A percentile compares a stretch with the other conserved stretches of the same genome.
These are phyloP conservation scores for Nicotiana rustica DNA, from an alignment of 305 asterid species.

Conservation along the genomic window DNA sequence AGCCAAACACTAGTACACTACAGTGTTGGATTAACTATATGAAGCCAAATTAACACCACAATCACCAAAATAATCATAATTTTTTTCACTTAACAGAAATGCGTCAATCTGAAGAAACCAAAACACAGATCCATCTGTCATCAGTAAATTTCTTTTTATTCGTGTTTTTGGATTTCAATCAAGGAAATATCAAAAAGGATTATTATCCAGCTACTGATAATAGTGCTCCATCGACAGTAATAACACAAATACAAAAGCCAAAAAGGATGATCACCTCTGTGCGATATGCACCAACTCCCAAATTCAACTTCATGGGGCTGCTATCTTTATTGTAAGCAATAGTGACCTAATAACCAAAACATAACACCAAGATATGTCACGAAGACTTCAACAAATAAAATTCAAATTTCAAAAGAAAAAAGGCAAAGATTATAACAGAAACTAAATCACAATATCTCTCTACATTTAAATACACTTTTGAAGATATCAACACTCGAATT, in stretches of 20 bases:
- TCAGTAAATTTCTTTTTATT: background rate
- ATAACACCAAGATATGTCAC: conserved; percentile 13
- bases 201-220: background rate
- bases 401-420: background rate
- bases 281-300: conserved; percentile 98
- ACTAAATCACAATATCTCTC: background rate
- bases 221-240: background rate
- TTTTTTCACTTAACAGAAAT: background rate
- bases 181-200: background rate
- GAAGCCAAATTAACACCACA: background rate
- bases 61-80: background rate
- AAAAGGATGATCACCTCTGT: conserved; percentile 70
- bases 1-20: background rate
- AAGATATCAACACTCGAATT: background rate
- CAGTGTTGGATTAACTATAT: background rate
- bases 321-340: conserved; percentile 91
- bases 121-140: background rate
- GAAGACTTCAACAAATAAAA: background rate
- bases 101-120: background rate
- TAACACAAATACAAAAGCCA: background rate
- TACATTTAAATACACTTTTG: background rate
- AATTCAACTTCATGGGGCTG: conserved; percentile 84
- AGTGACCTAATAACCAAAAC: conserved; percentile 66
- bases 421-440: background rate
- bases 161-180: background rate